These are phyloP conservation scores for Pseudotsuga menziesii DNA, from an alignment of 75 land plant genomes.

Conservation along the genomic window DNA sequence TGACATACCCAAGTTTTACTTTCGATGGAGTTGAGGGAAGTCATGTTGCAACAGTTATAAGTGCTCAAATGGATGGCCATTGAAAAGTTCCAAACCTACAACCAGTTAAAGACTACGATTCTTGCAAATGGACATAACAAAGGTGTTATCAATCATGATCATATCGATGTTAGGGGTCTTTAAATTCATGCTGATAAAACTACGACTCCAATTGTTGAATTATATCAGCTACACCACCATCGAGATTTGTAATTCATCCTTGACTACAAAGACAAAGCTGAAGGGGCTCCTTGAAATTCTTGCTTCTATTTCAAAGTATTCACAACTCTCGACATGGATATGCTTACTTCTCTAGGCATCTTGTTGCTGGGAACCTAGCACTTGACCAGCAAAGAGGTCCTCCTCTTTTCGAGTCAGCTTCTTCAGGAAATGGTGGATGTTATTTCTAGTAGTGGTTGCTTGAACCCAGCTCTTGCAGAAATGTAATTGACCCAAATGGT, in stretches of 20 bases:
- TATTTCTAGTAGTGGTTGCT: no score
- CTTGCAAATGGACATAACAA: no score
- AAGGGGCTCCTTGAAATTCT: conserved; percentile 83
- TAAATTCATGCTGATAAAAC: no score
- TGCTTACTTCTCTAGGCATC: conserved; percentile 80
- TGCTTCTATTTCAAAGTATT: conserved; percentile 76
- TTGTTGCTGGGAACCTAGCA: conserved; percentile 61
- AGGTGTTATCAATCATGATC: no score
- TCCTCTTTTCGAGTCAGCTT: conserved; percentile 65
- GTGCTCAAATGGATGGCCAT: no score
- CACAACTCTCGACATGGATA: conserved; percentile 66
- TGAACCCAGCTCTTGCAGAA: conserved; percentile 73
- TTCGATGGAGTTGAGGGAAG: conserved; percentile 91
- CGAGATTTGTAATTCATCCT: conserved; percentile 76
- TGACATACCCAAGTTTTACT: conserved; percentile 86
- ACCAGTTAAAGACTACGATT: no score
- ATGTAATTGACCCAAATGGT: conserved; percentile 95
- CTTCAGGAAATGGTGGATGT: no score
- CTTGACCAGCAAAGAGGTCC: conserved; percentile 70
- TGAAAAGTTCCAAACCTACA: no score
- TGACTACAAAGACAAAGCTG: conserved; percentile 71
- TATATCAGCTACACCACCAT: conserved; percentile 89
- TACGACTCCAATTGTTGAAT: no score
- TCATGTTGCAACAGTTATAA: conserved; percentile 85
- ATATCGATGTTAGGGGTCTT: no score